Conservation (phyloP, 73 alveolate genomes). For the Paramecium sexaurelia region DNA sequence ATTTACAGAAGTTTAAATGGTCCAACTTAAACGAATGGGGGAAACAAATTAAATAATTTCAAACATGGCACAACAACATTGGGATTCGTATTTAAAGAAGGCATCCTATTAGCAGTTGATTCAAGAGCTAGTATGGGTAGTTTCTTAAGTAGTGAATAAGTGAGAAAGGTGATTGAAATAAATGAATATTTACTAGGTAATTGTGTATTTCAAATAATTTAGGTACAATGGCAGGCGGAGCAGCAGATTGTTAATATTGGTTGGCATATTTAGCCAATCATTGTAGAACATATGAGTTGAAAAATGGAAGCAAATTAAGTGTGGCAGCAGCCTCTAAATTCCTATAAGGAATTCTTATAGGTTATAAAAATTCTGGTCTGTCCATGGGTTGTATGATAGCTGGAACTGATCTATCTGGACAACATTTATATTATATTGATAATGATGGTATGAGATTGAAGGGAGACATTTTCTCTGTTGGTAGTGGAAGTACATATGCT, state of each 20-base stretch:
- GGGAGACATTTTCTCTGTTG: slow-evolving; percentile 97
- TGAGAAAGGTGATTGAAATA: slow-evolving; percentile 97
- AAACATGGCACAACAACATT: slow-evolving; percentile 97
- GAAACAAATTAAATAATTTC: slow-evolving; percentile 84
- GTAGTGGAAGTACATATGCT: slow-evolving; percentile 97
- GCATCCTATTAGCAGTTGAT: slow-evolving; percentile 99
- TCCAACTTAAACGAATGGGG: not conserved
- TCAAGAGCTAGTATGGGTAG: slow-evolving; percentile 99
- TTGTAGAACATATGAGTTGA: slow-evolving; percentile 96
- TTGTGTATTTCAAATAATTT: not conserved
- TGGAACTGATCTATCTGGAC: slow-evolving; percentile 97
- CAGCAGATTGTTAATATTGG: slow-evolving; percentile 99
- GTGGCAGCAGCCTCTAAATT: slow-evolving; percentile 98
- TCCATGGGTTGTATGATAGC: slow-evolving; percentile 99
- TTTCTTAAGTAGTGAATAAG: slow-evolving; percentile 94
- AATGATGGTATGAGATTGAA: slow-evolving; percentile 97
- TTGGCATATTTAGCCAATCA: slow-evolving; percentile 94
- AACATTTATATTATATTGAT: slow-evolving; percentile 95
- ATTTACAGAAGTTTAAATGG: not conserved
- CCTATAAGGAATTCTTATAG: slow-evolving; percentile 87
- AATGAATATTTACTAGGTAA: slow-evolving; percentile 96
- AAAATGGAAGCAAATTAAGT: slow-evolving; percentile 91
- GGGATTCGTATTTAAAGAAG: slow-evolving; percentile 94
- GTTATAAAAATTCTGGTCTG: slow-evolving; percentile 97
- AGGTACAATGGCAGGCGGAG: slow-evolving; percentile 99